phyloP scores from a whole-genome alignment of 495 filamentous ascomycete genomes.

The Amphirosellinia nigrospora region DNA sequence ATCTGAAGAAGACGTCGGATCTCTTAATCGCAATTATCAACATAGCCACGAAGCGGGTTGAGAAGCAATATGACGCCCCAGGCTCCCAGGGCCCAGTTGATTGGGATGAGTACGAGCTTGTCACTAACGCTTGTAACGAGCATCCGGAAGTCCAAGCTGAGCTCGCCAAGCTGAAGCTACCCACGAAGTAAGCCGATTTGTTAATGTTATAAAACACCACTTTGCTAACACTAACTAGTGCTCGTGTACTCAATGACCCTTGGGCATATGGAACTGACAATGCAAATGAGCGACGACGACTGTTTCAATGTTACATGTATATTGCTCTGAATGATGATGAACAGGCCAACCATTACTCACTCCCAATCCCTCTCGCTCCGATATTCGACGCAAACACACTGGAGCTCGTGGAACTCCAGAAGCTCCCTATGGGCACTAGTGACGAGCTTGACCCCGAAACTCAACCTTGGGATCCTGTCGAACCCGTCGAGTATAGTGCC shows the following conservation, averaged over 20 bases:
- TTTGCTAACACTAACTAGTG: not conserved
- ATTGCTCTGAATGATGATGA: conserved; percentile 24
- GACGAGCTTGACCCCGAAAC: not conserved
- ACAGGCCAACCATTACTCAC: conserved; percentile 37
- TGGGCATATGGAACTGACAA: conserved; percentile 13
- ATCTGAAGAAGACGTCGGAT: not conserved
- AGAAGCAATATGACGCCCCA: not conserved
- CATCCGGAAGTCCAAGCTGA: not conserved
- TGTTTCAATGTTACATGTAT: conserved; percentile 25
- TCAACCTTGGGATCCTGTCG: not conserved
- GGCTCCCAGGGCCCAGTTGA: not conserved
- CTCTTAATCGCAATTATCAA: not conserved
- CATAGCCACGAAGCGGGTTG: not conserved
- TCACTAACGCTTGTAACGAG: not conserved
- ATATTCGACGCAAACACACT: conserved; percentile 7
- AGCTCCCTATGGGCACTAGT: not conserved
- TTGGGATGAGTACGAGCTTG: conserved; percentile 1
- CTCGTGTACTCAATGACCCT: not conserved
- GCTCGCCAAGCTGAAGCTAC: not conserved
- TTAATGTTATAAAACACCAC: not conserved
- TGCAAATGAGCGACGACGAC: conserved; percentile 15
- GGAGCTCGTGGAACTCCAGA: not conserved
- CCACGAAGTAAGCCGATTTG: not conserved
- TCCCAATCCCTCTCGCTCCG: conserved; percentile 30
- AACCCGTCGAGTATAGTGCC: not conserved